Evolutionary conservation across 306 rosid genomes (phyloP), one percentile per base, ranked within the genome.

Genomic region (Alnus glutinosa): DNA sequence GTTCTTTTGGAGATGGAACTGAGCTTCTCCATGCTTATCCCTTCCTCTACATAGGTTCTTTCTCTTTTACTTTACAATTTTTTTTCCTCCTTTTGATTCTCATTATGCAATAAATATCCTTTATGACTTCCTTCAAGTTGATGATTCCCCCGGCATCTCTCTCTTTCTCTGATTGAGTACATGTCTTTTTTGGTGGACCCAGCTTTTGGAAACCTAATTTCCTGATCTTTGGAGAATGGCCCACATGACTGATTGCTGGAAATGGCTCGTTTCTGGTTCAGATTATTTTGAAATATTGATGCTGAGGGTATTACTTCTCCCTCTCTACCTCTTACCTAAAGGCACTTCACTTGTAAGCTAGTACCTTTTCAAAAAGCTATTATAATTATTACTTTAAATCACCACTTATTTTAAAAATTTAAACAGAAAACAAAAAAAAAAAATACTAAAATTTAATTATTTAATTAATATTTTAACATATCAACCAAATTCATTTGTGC

Each of bases 1-100:
- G 61, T 75, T 74, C 77, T 82, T 74, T 84, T 85, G 80, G 88
- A 81, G 83, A 71, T 86, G 81, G 85, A 92, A 89, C 87, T 88
- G 79, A 81, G 79, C 92, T 86, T 92, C 87, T 77, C 84, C 90
- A 86, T 90, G 82, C 93, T 89, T 90, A 91, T 92, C 93, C 81
- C 87, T 42, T 78, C 72, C 79, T 64, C 32, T 59, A 32, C 80
- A 63, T 30, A 58, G 79, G 76, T 82, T 75, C 72, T 73, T 9
- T 36, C 12, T 62, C 23, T 48, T 76, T 73, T 55, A 73, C 86
- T 77, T 74, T 62, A 19, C 76, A 78, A 15, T 48, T 55, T 11
- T 6, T 73, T 55, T 16, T 1, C 16, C 67, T 36, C 48, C 81
- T 78, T 81, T 71, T 77, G 55, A 52, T 84, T 47, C 74, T 82